phyloP scores from a whole-genome alignment of 768 basidiomycete genomes.

The Daedaleopsis nitida region DNA sequence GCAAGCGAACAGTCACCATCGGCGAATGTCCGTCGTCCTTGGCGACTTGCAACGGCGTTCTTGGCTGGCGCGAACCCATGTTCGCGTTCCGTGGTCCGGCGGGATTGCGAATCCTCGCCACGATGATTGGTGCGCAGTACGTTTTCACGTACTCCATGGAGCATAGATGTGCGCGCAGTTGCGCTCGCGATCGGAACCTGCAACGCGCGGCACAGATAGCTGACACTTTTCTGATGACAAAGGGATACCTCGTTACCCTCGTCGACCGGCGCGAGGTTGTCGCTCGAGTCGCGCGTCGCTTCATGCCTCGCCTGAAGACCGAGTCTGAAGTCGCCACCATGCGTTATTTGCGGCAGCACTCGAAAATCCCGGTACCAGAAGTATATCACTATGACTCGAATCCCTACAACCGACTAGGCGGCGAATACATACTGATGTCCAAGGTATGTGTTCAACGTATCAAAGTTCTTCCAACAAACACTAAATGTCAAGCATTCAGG shows the following conservation, averaged over 20 bases:
- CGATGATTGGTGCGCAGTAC: background rate
- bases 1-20: background rate
- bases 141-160: background rate
- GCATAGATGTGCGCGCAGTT: background rate
- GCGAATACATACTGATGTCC: slow-evolving; percentile 87
- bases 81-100: background rate
- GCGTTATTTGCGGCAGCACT: slow-evolving; percentile 72
- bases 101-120: background rate
- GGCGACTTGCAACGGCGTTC: background rate
- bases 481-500: slow-evolving; percentile 42
- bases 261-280: slow-evolving; percentile 63
- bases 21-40: background rate
- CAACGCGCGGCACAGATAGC: slow-evolving; percentile 2
- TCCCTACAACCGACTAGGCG: slow-evolving; percentile 81
- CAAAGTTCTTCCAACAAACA: slow-evolving; percentile 3
- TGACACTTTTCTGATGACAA: slow-evolving; percentile 4
- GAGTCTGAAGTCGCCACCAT: slow-evolving; percentile 88
- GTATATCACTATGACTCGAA: slow-evolving; percentile 82
- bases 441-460: slow-evolving; percentile 50
- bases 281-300: slow-evolving; percentile 79
- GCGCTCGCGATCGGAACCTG: background rate
- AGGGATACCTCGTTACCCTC: slow-evolving; percentile 81
- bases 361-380: slow-evolving; percentile 70
- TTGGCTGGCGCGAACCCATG: background rate
- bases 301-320: slow-evolving; percentile 85